Evolutionary conservation across 2,329 filamentous ascomycete genomes (phyloP).

Genomic region (Cercospora berteroae): DNA sequence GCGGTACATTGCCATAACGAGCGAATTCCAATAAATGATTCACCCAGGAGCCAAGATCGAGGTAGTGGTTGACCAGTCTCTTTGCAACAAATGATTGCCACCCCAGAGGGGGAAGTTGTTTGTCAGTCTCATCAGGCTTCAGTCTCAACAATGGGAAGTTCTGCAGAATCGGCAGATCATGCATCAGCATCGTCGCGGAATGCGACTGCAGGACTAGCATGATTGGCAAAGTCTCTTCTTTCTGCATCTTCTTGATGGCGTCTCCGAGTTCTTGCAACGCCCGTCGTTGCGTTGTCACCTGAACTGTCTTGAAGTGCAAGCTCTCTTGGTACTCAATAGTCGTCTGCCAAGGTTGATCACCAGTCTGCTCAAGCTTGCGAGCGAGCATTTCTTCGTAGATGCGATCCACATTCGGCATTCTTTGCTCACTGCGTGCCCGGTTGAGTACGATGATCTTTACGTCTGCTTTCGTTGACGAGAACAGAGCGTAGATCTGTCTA

Average conservation of each 20-base stretch:
- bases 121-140: conserved; percentile 78
- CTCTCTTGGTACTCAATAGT: conserved; percentile 85
- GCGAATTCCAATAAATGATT: conserved; percentile 83
- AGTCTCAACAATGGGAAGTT: conserved; percentile 83
- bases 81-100: conserved; percentile 91
- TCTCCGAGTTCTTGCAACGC: conserved; percentile 86
- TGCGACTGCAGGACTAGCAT: conserved; percentile 90
- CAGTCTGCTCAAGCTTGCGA: conserved; percentile 63
- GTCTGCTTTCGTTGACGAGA: conserved; percentile 76
- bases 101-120: conserved; percentile 82
- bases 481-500: conserved; percentile 87
- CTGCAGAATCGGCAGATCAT: conserved; percentile 78
- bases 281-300: conserved; percentile 86
- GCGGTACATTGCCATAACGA: conserved; percentile 86
- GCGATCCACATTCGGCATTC: conserved; percentile 84
- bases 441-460: conserved; percentile 89
- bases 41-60: conserved; percentile 91
- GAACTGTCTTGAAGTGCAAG: conserved; percentile 78
- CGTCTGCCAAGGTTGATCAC: conserved; percentile 71
- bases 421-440: conserved; percentile 74
- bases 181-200: conserved; percentile 73
- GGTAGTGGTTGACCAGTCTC: conserved; percentile 81
- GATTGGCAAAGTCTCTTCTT: conserved; percentile 75
- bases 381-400: conserved; percentile 77
- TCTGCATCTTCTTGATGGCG: conserved; percentile 82